Evolutionary conservation across 2,329 filamentous ascomycete genomes (phyloP).

Genomic region (Cercospora brassicicola): DNA sequence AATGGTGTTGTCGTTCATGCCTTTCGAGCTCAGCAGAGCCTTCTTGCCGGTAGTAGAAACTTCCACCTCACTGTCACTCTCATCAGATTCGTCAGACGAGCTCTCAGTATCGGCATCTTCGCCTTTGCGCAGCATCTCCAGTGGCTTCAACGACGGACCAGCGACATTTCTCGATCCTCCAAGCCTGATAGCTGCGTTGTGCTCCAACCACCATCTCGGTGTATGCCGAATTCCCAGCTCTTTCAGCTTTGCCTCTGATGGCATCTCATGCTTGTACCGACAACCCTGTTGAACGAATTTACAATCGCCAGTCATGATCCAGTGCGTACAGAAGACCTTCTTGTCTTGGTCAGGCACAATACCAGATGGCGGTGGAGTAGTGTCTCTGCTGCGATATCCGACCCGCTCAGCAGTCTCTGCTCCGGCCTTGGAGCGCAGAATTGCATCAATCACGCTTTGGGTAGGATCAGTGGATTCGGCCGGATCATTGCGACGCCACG

Average conservation of each 20-base stretch:
- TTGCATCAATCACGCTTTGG: conserved; percentile 35
- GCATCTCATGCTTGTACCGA: conserved; percentile 90
- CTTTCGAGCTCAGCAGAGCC: not conserved
- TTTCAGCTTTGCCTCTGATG: conserved; percentile 65
- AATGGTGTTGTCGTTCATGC: not conserved
- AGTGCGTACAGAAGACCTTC: conserved; percentile 85
- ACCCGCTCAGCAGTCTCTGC: conserved; percentile 33
- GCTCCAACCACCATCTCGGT: conserved; percentile 59
- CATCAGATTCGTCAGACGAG: conserved; percentile 12
- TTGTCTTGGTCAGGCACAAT: conserved; percentile 48
- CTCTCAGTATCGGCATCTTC: conserved; percentile 20
- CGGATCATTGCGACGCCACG: conserved; percentile 30
- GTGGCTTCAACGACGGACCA: conserved; percentile 22
- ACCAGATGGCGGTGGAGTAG: conserved; percentile 40
- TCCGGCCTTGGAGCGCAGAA: conserved; percentile 34
- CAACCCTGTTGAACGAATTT: conserved; percentile 84
- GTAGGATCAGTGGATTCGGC: conserved; percentile 20
- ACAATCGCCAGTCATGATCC: conserved; percentile 83
- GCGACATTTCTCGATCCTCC: conserved; percentile 22
- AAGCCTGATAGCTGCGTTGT: conserved; percentile 38
- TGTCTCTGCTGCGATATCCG: conserved; percentile 29
- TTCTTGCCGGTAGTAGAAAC: not conserved
- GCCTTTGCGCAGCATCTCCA: conserved; percentile 31
- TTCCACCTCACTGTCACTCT: not conserved
- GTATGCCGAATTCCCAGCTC: conserved; percentile 64